A percentile compares a stretch with the other conserved stretches of the same genome.
Evolutionary conservation across 2,329 filamentous ascomycete species (phyloP).

Genomic region (Aspergillus spinulosporus): DNA sequence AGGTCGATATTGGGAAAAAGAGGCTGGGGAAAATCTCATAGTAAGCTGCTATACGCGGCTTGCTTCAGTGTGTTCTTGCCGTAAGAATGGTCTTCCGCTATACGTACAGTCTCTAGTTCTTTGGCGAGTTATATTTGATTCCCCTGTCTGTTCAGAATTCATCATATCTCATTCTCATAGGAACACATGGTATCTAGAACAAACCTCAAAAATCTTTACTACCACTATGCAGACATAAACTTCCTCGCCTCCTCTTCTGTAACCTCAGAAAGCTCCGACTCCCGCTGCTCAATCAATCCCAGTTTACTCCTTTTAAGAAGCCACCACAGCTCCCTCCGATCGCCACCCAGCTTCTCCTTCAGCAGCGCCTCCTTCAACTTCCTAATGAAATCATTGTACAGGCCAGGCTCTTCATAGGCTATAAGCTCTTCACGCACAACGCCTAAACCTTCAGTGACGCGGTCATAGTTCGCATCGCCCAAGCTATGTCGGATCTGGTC

Average conservation of each 20-base stretch:
- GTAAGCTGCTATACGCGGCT: background rate
- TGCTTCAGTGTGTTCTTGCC: background rate
- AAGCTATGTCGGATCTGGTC: conserved; percentile 70
- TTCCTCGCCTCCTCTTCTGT: conserved; percentile 68
- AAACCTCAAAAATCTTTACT: background rate
- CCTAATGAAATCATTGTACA: conserved; percentile 74
- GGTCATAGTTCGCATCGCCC: conserved; percentile 71
- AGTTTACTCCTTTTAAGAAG: conserved; percentile 65
- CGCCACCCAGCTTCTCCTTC: conserved; percentile 69
- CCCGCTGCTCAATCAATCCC: conserved; percentile 68
- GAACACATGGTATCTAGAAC: conserved; percentile 7
- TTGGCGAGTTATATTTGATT: conserved; percentile 1
- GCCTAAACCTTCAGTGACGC: conserved; percentile 73
- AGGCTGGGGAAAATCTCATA: conserved; percentile 50
- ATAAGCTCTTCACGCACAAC: conserved; percentile 77
- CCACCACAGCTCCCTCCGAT: conserved; percentile 82
- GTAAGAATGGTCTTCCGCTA: background rate
- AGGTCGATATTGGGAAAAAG: conserved; percentile 51
- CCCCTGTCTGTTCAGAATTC: background rate
- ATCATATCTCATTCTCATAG: background rate
- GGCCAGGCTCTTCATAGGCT: conserved; percentile 69
- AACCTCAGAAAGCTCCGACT: conserved; percentile 65
- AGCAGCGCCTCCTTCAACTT: conserved; percentile 72
- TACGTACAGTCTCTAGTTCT: background rate
- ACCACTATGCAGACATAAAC: conserved; percentile 21